Base-by-base conservation (phyloP, 148 eudicot species). In the Linanthus parryae region DNA sequence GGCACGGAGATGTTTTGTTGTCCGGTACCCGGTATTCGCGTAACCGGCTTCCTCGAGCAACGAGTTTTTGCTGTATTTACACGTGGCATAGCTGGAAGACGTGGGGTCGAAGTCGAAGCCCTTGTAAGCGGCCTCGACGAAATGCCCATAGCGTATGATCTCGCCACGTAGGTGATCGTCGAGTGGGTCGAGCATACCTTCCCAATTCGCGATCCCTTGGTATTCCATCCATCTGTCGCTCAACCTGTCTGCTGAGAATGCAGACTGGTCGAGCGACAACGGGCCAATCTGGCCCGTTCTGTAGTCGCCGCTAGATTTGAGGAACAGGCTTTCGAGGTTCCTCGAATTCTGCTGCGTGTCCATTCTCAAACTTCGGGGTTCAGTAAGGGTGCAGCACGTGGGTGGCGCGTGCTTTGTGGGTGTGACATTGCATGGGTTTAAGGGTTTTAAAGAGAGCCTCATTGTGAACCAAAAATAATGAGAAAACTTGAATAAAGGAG, bases 121-220 rank as follows among this genome's bases (percentile, higher is more conserved):
- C 15, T 69, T 38, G 31, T 92, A 92, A 0, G 96, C 66, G 0
- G 91, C 80, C 62, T 84, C 98, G 0, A 84, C 84, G 21, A 84
- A 87, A 10, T 71, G 55, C 0, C 97, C 97, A 23, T 87, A 92
- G 19, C 98, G 68, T 0, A 92, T 66, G 9, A 84, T 87, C 75
- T 91, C 95, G 0, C 30, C 6, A 0, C 89, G 66, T 2, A 92
- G 73, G 21, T 45, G 52, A 0, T 84, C 76, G 15, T 92, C 85
- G 0, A 92, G 78, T 8, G 98, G 98, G 41, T 92, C 90, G 1
- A 92, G 75, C 21, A 92, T 34, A 8, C 98, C 98, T 1, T 75
- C 90, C 96, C 98, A 87, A 31, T 87, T 65, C n/a, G 27, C 40
- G 17, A 59, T 45, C 0, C 98, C 98, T 47, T 84, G 92, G 48